phyloP scores from a whole-genome alignment of 306 rosid genomes.

The Corylus avellana region DNA sequence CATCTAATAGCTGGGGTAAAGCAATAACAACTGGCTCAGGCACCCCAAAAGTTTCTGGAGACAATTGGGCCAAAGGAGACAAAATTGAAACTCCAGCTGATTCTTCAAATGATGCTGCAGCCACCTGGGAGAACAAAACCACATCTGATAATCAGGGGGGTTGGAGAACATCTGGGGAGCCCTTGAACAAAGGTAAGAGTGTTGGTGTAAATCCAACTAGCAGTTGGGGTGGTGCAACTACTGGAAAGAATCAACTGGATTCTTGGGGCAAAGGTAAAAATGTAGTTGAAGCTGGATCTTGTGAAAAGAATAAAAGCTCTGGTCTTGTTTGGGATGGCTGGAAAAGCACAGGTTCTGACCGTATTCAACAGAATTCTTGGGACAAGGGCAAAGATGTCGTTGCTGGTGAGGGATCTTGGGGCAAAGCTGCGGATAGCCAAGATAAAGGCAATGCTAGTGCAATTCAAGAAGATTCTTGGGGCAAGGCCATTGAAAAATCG shows the following conservation, averaged over 20 bases:
- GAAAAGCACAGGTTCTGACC: slow-evolving; percentile 5
- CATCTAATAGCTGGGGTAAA: slow-evolving; percentile 39
- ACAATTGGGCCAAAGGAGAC: slow-evolving; percentile 23
- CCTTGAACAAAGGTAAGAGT: slow-evolving; percentile 35
- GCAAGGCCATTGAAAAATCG: slow-evolving; percentile 18
- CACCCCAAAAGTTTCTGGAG: slow-evolving; percentile 22
- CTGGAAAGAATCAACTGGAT: slow-evolving; percentile 28
- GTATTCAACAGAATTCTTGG: slow-evolving; percentile 26
- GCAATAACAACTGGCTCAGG: slow-evolving; percentile 24
- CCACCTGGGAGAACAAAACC: slow-evolving; percentile 20
- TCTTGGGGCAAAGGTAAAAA: slow-evolving; percentile 39
- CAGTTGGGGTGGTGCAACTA: slow-evolving; percentile 29
- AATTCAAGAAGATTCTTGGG: slow-evolving; percentile 9
- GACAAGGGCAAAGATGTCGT: slow-evolving; percentile 17
- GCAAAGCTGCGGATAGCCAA: slow-evolving; percentile 16
- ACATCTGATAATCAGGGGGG: slow-evolving; percentile 10
- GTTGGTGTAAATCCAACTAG: slow-evolving; percentile 7
- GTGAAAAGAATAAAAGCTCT: slow-evolving; percentile 24
- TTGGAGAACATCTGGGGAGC: slow-evolving; percentile 12
- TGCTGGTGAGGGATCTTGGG: slow-evolving; percentile 26
- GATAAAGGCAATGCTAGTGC: background rate
- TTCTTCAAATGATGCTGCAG: background rate
- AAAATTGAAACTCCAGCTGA: slow-evolving; percentile 8
- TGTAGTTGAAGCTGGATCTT: slow-evolving; percentile 30
- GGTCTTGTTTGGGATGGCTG: background rate